Base-by-base conservation (phyloP, 148 eudicot species). In the Suaeda aralocaspica region DNA sequence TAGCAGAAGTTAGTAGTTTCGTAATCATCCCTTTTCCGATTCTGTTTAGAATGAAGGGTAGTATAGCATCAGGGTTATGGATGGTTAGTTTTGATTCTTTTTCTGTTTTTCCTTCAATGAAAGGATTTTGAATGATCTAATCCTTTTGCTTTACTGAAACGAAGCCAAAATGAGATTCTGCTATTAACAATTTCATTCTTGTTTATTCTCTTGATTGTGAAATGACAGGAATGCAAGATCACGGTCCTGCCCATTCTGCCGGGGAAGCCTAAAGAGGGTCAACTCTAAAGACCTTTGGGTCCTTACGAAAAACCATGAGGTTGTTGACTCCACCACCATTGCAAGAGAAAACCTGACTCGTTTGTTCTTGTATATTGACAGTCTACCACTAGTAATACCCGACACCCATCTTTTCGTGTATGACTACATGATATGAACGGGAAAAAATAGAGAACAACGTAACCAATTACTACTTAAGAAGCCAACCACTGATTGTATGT, bases 191-290 rank as follows among this genome's bases (percentile, higher is more conserved):
- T 48, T 18, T n/a, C 31, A 6, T 59, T 4, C 58, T 16, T 15
- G 0, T 33, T 59, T 57, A 13, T 6, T 68, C 18, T 5, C 36
- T 24, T 34, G 12, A 56, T 26, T 55, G n/a, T 45, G 24, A 15
- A 53, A 11, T 70, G 51, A 29, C 78, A 92, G 97, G 98, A 86
- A 82, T 67, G 41, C 81, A 19, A 79, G 98, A 42, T 90, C 96
- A 24, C 80, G 76, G 46, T 92, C 98, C 11, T 92, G 98, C 81
- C 98, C 98, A 2, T 92, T 88, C 42, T 92, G 98, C 71, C 86
- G 98, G 57, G 94, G 92, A 79, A 82, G 83, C 82, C 68, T 92
- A 33, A 84, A 86, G 82, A 79, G 84, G 70, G 94, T 90, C 9
- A 76, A 63, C 61, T 85, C 98, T 3, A 74, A 72, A 72, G 98